Percentiles rank a stretch among this genome's conserved stretches.
These are phyloP conservation scores for Astrothelium subdiscretum DNA, from an alignment of 495 filamentous ascomycete species.

Conservation along the genomic window DNA sequence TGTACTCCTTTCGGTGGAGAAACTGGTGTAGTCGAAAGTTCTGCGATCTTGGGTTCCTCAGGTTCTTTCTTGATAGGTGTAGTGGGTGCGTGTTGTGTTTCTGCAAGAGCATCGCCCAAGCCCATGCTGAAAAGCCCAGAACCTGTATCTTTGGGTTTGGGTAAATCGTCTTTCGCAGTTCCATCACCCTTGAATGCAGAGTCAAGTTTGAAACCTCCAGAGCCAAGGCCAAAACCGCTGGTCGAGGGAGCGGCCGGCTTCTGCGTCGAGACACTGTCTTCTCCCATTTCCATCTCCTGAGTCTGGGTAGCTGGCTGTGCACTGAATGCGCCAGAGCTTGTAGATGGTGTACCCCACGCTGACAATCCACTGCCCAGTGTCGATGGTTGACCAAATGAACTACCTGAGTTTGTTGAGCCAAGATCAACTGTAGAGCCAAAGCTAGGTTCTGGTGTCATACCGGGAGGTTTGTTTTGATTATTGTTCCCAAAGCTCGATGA, in stretches of 20 bases:
- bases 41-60: conserved; percentile 27
- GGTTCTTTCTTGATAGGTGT: conserved; percentile 45
- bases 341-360: conserved; percentile 12
- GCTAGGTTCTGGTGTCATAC: conserved; percentile 18
- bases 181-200: conserved; percentile 74
- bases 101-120: conserved; percentile 48
- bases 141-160: conserved; percentile 34
- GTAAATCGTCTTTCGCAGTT: conserved; percentile 46
- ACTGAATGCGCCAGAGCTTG: conserved; percentile 3
- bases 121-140: conserved; percentile 28
- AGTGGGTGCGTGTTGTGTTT: conserved; percentile 31
- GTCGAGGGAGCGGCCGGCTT: conserved; percentile 28
- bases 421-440: conserved; percentile 31
- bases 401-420: conserved; percentile 18
- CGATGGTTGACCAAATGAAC: conserved; percentile 13
- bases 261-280: conserved; percentile 13
- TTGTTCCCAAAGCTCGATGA: conserved; percentile 16
- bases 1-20: conserved; percentile 23
- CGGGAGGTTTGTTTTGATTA: conserved; percentile 9
- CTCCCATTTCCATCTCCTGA: conserved; percentile 5
- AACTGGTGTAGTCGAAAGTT: conserved; percentile 46
- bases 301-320: conserved; percentile 4
- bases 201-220: conserved; percentile 54
- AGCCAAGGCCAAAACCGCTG: conserved; percentile 39
- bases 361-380: conserved; percentile 9